A percentile compares a stretch with the other conserved stretches of the same genome.
Conservation (phyloP, 2,329 filamentous ascomycete genomes). For the Monosporascus cannonballus region DNA sequence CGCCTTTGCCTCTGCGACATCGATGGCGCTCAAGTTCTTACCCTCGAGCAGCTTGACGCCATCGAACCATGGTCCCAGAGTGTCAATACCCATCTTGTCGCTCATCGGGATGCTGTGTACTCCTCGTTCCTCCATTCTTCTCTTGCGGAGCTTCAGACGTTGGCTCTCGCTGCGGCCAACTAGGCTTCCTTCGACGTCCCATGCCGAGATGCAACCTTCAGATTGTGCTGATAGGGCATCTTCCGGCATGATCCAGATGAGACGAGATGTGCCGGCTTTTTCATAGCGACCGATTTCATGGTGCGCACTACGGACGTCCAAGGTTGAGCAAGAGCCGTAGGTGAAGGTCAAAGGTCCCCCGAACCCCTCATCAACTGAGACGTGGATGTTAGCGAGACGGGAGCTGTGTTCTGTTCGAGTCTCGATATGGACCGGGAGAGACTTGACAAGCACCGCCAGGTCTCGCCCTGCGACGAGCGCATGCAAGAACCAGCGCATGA, state of each 20-base stretch:
- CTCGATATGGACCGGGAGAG: constrained; percentile 27
- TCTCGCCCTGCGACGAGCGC: background rate
- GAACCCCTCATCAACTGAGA: constrained; percentile 16
- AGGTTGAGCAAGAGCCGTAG: constrained; percentile 25
- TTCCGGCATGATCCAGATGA: constrained; percentile 29
- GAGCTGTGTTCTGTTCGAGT: constrained; percentile 28
- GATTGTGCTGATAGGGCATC: constrained; percentile 12
- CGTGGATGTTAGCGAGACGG: constrained; percentile 29
- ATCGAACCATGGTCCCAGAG: constrained; percentile 58
- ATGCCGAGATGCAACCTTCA: constrained; percentile 35
- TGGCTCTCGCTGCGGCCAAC: constrained; percentile 32
- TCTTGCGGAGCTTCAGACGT: constrained; percentile 14
- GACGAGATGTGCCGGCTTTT: constrained; percentile 17
- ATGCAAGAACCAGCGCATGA: background rate
- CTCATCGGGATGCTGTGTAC: constrained; percentile 37
- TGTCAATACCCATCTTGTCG: constrained; percentile 41
- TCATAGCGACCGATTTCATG: constrained; percentile 19
- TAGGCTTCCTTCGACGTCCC: constrained; percentile 23
- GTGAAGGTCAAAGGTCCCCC: constrained; percentile 25
- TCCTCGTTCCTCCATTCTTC: constrained; percentile 20
- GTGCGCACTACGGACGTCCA: constrained; percentile 15
- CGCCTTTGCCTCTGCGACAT: constrained; percentile 47
- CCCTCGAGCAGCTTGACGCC: constrained; percentile 52
- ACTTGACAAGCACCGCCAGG: background rate
- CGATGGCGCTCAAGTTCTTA: constrained; percentile 46